These are phyloP conservation scores for Thinopyrum elongatum DNA, from an alignment of 176 grass and related monocot species.

Conservation along the genomic window DNA sequence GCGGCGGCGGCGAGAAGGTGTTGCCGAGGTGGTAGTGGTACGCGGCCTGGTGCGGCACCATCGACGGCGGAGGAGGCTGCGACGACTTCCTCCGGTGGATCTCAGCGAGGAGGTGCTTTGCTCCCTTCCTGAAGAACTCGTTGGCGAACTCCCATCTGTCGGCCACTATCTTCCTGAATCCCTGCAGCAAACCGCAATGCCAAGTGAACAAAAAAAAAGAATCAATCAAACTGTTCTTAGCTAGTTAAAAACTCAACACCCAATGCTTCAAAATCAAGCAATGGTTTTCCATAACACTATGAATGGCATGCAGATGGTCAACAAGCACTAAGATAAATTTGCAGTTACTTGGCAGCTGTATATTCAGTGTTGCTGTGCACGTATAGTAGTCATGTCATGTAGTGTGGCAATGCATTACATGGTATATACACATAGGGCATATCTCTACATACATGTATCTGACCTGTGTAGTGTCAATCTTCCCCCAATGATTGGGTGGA, in stretches of 20 bases:
- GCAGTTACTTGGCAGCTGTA: neutral
- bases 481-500: slow-evolving; percentile 32
- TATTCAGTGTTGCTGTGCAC: neutral
- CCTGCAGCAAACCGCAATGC: slow-evolving; percentile 42
- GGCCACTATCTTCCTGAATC: slow-evolving; percentile 92
- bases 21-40: slow-evolving; percentile 38
- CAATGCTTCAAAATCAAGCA: neutral
- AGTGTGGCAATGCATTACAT: slow-evolving; percentile 5
- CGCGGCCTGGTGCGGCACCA: slow-evolving; percentile 29
- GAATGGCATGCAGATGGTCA: too few relatives aligned
- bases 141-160: slow-evolving; percentile 99
- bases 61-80: slow-evolving; percentile 40
- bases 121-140: slow-evolving; percentile 93
- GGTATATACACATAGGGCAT: slow-evolving; percentile 19
- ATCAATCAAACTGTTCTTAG: neutral
- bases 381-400: slow-evolving; percentile 9
- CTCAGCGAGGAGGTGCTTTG: slow-evolving; percentile 83
- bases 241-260: neutral
- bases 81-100: slow-evolving; percentile 82
- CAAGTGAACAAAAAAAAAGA: neutral
- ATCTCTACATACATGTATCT: neutral
- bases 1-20: slow-evolving; percentile 45
- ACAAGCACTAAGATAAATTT: neutral
- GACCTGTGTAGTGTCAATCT: slow-evolving; percentile 23
- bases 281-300: neutral